A percentile compares a stretch with the other conserved stretches of the same genome.
phyloP scores from a whole-genome alignment of 2,329 filamentous ascomycete genomes.

The Sclerotinia nivalis region DNA sequence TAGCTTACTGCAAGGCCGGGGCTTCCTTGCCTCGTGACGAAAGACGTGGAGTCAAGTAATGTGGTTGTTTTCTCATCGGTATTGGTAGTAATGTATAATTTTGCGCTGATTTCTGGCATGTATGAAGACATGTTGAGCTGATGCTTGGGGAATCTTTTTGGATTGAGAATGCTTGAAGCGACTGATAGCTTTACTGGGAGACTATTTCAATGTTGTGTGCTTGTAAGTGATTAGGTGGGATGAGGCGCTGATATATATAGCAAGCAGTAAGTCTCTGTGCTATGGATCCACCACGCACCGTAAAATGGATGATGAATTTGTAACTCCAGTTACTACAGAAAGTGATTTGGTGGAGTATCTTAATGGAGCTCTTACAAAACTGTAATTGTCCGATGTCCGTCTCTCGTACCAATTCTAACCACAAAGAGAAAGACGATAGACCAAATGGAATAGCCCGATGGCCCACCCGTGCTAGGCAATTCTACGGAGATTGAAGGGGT shows the following conservation, averaged over 20 bases:
- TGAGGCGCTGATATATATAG: background rate
- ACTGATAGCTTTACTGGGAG: too few species aligned
- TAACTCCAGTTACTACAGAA: background rate
- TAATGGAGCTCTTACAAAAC: too few species aligned
- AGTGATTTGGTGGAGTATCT: background rate
- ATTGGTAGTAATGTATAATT: slow-evolving; percentile 16
- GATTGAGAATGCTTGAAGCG: background rate
- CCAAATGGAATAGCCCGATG: too few species aligned
- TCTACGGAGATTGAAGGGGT: too few species aligned
- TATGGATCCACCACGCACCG: too few species aligned
- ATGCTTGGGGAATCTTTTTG: background rate
- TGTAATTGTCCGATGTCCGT: too few species aligned
- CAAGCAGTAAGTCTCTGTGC: background rate
- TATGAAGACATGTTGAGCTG: background rate
- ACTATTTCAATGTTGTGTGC: background rate
- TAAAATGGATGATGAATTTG: background rate
- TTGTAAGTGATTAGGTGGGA: background rate
- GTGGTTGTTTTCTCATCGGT: slow-evolving; percentile 4
- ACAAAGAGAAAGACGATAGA: too few species aligned
- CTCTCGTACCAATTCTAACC: too few species aligned
- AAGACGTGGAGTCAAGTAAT: background rate
- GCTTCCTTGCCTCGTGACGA: background rate
- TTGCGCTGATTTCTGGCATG: background rate
- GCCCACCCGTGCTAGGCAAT: too few species aligned
- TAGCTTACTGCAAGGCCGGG: slow-evolving; percentile 10